phyloP scores from a whole-genome alignment of 345 rosid genomes.

The Psidium friedrichsthalianum region DNA sequence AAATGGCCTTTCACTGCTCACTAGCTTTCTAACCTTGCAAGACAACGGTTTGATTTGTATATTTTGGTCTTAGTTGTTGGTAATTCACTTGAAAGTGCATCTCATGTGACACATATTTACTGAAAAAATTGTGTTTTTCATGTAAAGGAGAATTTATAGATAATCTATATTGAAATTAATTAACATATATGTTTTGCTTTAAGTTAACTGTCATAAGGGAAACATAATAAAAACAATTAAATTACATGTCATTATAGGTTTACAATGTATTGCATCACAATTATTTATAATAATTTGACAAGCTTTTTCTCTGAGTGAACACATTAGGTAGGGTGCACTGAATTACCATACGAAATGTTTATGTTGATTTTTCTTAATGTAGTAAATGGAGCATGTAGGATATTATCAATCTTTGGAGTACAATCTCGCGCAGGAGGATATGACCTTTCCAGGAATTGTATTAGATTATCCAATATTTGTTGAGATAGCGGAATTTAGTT shows the following conservation, averaged over 20 bases:
- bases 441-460: background rate
- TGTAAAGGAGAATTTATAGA: background rate
- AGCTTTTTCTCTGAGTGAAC: background rate
- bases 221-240: background rate
- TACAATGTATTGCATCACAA: background rate
- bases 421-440: background rate
- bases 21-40: no score
- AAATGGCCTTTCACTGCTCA: no score
- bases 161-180: background rate
- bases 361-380: background rate
- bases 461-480: background rate
- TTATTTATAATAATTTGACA: background rate
- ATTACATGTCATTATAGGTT: background rate
- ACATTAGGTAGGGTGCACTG: background rate
- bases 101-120: background rate
- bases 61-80: background rate
- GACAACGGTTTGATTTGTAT: background rate
- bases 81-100: background rate
- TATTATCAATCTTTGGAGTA: background rate
- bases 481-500: background rate
- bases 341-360: background rate
- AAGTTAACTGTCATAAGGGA: background rate
- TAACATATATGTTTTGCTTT: background rate
- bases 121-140: background rate
- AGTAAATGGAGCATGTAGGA: background rate